phyloP scores from a whole-genome alignment of 2,329 filamentous ascomycete genomes.

The Aspergillus aculeatus region DNA sequence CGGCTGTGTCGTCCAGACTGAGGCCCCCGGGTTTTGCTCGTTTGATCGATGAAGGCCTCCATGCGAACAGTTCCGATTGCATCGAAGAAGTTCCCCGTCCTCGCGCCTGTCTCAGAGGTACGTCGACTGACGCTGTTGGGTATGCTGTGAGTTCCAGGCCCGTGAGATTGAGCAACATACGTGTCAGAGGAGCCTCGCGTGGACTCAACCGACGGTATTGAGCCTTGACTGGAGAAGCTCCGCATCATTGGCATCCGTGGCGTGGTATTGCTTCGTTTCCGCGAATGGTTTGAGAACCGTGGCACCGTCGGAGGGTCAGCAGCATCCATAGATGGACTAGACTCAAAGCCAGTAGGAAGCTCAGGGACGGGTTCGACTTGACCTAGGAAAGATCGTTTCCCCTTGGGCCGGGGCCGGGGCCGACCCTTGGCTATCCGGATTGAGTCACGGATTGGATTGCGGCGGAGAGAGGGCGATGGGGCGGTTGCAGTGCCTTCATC shows the following conservation, averaged over 20 bases:
- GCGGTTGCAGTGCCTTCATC: conserved; percentile 37
- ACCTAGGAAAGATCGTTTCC: conserved; percentile 40
- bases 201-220: conserved; percentile 33
- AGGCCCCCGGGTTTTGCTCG: conserved; percentile 27
- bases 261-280: conserved; percentile 87
- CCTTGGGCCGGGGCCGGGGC: conserved; percentile 43
- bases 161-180: conserved; percentile 37
- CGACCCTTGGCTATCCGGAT: conserved; percentile 83
- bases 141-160: conserved; percentile 33
- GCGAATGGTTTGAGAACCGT: conserved; percentile 62
- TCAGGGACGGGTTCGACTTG: conserved; percentile 36
- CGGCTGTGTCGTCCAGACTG: conserved; percentile 22
- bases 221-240: conserved; percentile 63
- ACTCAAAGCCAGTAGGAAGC: conserved; percentile 29
- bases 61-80: conserved; percentile 89
- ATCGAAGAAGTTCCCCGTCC: conserved; percentile 69
- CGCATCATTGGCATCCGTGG: conserved; percentile 70
- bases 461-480: conserved; percentile 52
- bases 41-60: conserved; percentile 84
- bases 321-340: conserved; percentile 40
- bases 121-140: conserved; percentile 50
- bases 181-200: conserved; percentile 58
- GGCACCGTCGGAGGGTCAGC: conserved; percentile 55
- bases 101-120: conserved; percentile 52
- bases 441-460: conserved; percentile 75